Percentiles rank a stretch among this genome's conserved stretches.
Conservation (phyloP, 164 flowering plant species). For the Vitis vinifera region ASM3070453v1 NC_081813.1:22842001-22842500, state of each 20-base stretch:
- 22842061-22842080: no score
- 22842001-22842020: no score
- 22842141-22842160: no score
- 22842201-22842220: neutral
- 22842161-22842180: neutral
- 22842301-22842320: conserved; percentile 71
- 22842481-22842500: neutral
- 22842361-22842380: conserved; percentile 88
- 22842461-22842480: conserved; percentile 23
- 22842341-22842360: conserved; percentile 82
- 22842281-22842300: conserved; percentile 65
- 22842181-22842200: conserved; percentile 3
- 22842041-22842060: no score
- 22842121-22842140: no score
- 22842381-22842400: conserved; percentile 71
- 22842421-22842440: conserved; percentile 98
- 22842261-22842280: conserved; percentile 67
- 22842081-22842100: no score
- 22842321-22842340: conserved; percentile 79
- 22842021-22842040: no score
- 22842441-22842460: conserved; percentile 97
- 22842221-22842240: neutral
- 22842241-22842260: conserved; percentile 57
- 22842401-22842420: conserved; percentile 89
- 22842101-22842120: no score